Conservation (phyloP, 345 rosid genomes). For the Isatis tinctoria region DNA sequence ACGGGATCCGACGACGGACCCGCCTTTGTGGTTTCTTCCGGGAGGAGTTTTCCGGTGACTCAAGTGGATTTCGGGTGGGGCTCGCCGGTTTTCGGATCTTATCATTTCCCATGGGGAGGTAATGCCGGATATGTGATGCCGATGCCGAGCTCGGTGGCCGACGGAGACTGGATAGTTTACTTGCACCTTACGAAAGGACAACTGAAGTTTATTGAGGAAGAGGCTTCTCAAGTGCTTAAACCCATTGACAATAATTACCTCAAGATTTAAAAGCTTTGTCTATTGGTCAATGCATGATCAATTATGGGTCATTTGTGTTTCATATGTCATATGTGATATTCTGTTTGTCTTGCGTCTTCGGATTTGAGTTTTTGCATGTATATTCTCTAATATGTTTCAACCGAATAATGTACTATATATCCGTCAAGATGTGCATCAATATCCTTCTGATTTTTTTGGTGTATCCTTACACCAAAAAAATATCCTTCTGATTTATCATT, state of each 20-base stretch:
- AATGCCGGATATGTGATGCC: slow-evolving; percentile 52
- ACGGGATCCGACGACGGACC: slow-evolving; percentile 43
- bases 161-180: slow-evolving; percentile 54
- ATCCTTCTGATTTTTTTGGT: background rate
- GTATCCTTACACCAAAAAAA: no score
- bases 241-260: slow-evolving; percentile 42
- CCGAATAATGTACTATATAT: background rate
- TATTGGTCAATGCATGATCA: background rate
- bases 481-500: background rate
- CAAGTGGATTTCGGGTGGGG: slow-evolving; percentile 57
- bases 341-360: slow-evolving; percentile 7
- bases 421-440: background rate
- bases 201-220: slow-evolving; percentile 38
- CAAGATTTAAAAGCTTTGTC: slow-evolving; percentile 2
- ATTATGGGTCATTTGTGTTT: background rate
- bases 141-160: slow-evolving; percentile 45
- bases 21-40: slow-evolving; percentile 72
- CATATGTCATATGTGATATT: background rate
- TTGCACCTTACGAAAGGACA: slow-evolving; percentile 40
- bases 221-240: slow-evolving; percentile 38
- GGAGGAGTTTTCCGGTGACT: slow-evolving; percentile 49
- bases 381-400: background rate
- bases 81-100: slow-evolving; percentile 43
- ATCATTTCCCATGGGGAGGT: slow-evolving; percentile 56
- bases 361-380: background rate